Base-by-base conservation (phyloP, 2,329 filamentous ascomycete species). In the Ophiostoma ulmi region DNA sequence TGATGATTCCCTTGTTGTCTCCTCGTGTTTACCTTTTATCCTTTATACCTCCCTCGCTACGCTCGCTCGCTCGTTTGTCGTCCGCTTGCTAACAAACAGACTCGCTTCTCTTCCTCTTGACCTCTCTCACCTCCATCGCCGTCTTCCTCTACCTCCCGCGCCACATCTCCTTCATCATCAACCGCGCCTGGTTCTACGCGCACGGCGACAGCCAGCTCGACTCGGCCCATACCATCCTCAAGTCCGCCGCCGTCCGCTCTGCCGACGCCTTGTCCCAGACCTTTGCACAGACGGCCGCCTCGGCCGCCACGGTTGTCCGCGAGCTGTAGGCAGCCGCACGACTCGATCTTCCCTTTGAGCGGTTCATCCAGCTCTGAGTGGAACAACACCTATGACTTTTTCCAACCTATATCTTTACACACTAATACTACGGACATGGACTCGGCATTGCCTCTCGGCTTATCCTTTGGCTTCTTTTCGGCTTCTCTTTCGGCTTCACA, bases 151-250 rank as follows among this genome's bases (percentile, higher is more conserved):
- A 99, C 84, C 91, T 99, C 22, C 95, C 95, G 13, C 91, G 96
- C 77, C 94, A 98, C 82, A 83, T 98, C 77, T 85, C 88, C 77
- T 90, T 92, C 78, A 90, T 99, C 76, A 87, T 90, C 77, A 88
- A 89, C 78, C 91, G 94, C 78, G 90, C 93, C 70, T 97, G 92
- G 87, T 99, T 97, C 84, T 99, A 99, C 84, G 92, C 93, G 80
- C 90, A 90, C 74, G 95, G 95, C 75, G 93, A 97, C 78, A 86
- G 88, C 75, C 36, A 69, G 20, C 36, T 71, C n/a, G 70, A 73
- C 41, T 61, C 69, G 14, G 85, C 84, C 82, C 83, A 76, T 80
- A 80, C 44, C 80, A 80, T 14, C 78, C 80, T 58, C 78, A 58
- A 78, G 79, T 26, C 14, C 73, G 75, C 35, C 75, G 74, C 77